A percentile compares a stretch with the other conserved stretches of the same genome.
Conservation (phyloP, 164 flowering plant species). For the Platanus orientalis region DNA sequence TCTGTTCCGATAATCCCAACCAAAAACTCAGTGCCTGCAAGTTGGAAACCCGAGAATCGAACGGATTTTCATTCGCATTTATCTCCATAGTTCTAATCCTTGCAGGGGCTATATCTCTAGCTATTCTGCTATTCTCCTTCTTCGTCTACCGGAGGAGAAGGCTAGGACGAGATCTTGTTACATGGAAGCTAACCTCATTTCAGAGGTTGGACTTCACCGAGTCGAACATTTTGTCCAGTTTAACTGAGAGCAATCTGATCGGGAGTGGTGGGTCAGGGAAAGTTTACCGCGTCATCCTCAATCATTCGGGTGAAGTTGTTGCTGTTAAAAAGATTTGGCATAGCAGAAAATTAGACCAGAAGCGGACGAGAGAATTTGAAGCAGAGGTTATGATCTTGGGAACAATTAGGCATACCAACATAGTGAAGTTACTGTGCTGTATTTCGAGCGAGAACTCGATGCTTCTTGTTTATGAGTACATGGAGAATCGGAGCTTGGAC, state of each 20-base stretch:
- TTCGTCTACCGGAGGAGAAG: constrained; percentile 32
- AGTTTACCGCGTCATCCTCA: constrained; percentile 47
- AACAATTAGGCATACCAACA: constrained; percentile 60
- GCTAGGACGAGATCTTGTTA: constrained; percentile 19
- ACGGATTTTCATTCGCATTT: constrained; percentile 22
- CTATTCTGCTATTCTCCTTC: constrained; percentile 15
- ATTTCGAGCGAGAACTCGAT: constrained; percentile 58
- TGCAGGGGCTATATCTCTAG: constrained; percentile 16
- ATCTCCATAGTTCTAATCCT: constrained; percentile 32
- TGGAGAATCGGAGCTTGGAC: constrained; percentile 76
- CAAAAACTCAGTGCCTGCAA: constrained; percentile 28
- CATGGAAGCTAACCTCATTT: constrained; percentile 75
- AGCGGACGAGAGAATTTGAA: constrained; percentile 52
- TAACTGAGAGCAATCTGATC: constrained; percentile 55
- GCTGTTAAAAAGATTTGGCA: constrained; percentile 82
- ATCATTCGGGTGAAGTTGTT: constrained; percentile 33
- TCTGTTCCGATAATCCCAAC: constrained; percentile 39
- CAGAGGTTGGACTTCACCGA: constrained; percentile 62
- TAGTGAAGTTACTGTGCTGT: constrained; percentile 80
- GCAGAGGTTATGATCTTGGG: constrained; percentile 75
- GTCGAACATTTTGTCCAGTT: constrained; percentile 35
- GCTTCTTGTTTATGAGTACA: constrained; percentile 84
- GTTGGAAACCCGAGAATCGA: not conserved
- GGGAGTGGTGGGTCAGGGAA: constrained; percentile 87
- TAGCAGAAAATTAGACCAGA: constrained; percentile 29